A percentile compares a stretch with the other conserved stretches of the same genome.
phyloP scores from a whole-genome alignment of 2,329 filamentous ascomycete genomes.

The Hypoxylon sp. region DNA sequence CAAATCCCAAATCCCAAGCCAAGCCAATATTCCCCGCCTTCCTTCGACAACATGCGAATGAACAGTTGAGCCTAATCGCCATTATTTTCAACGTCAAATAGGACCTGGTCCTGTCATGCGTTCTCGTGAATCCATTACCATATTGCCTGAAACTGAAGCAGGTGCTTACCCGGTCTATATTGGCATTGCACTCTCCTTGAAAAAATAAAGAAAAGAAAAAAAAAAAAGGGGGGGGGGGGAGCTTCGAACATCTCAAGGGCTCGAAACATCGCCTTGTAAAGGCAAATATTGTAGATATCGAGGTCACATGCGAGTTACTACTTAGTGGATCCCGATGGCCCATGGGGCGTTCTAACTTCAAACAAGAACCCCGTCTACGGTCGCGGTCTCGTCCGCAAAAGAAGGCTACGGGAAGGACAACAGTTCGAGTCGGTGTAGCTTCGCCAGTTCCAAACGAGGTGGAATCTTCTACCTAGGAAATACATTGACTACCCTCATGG shows the following conservation, averaged over 20 bases:
- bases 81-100: too few species aligned
- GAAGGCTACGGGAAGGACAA: background rate
- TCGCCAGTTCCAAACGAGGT: background rate
- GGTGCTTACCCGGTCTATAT: constrained; percentile 20
- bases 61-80: too few species aligned
- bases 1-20: too few species aligned
- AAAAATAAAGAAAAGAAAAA: too few species aligned
- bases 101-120: background rate
- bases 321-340: constrained; percentile 48
- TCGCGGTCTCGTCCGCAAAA: background rate
- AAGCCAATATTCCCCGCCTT: too few species aligned
- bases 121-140: background rate
- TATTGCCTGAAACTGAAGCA: background rate
- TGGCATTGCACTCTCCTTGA: background rate
- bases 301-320: constrained; percentile 47
- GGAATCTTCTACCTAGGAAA: too few species aligned
- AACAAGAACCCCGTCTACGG: constrained; percentile 12
- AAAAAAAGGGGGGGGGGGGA: too few species aligned
- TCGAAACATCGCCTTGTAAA: constrained; percentile 39
- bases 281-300: constrained; percentile 42
- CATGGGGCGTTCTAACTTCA: constrained; percentile 45
- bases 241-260: constrained; percentile 41
- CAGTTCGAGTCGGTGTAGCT: background rate
- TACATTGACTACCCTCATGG: too few species aligned
- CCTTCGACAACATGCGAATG: too few species aligned